Evolutionary conservation across 768 basidiomycete species (phyloP), one percentile per base, ranked within the genome.

Genomic region (Hygrophorus pudorinus): DNA sequence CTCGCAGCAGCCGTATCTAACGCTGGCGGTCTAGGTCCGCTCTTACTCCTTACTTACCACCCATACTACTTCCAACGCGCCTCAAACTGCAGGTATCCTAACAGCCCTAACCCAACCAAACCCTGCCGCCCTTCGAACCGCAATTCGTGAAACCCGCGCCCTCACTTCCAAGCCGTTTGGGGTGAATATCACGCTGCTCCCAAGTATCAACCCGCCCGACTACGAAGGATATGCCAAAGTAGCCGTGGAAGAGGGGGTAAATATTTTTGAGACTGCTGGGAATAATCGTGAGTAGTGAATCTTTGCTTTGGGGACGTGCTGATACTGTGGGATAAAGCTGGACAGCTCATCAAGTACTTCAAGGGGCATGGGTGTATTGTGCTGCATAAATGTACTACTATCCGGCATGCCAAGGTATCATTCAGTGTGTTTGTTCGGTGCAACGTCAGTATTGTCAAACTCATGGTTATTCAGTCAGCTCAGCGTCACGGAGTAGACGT

Each of bases 211-310:
- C 45, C 90, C 91, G 0, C 93, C 93, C 2, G 88, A 92, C 53
- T 94, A 97, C 56, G 79, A 75, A 42, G 88, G 83, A 10, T 91
- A 83, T 53, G 85, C 85, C 0, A 67, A 80, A 29, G 88, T 71
- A 6, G 83, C 90, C 7, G 76, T 91, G 38, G 87, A 86, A 49
- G 91, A 93, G 57, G 88, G 88, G 5, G 75, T 94, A n/a, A 70
- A 61, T 54, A 81, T 94, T 34, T 88, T 92, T 56, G 92, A 96
- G 68, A 96, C 92, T 0, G 92, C 92, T 2, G 93, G 91, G 5
- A 88, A 86, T 54, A 91, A 83, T 53, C 87, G 88, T 89, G 54
- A 51, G 84, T 56, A 12, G 2, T 20, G 35, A 5, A 28, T 36
- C 21, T 30, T 7, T 21, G 14, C 8, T 8, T 29, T 13, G n/a